phyloP scores from a whole-genome alignment of 345 rosid genomes.

The Boechera retrofracta region DNA sequence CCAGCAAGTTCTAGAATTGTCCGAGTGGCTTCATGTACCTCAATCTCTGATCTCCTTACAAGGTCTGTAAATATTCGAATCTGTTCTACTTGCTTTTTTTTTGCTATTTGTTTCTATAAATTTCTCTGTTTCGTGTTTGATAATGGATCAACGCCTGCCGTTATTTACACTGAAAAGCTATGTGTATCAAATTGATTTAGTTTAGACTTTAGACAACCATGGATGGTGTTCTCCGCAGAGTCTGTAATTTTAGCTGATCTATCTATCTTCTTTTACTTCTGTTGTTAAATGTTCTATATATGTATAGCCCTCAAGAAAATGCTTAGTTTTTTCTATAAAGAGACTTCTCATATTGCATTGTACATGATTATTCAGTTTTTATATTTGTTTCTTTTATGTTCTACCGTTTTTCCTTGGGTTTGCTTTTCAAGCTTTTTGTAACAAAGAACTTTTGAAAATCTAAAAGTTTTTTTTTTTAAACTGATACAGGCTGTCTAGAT shows the following conservation, averaged over 20 bases:
- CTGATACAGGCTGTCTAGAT: constrained; percentile 68
- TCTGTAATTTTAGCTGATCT: background rate
- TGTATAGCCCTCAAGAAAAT: no score
- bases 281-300: background rate
- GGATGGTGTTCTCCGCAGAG: background rate
- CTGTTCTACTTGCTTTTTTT: background rate
- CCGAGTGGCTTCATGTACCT: constrained; percentile 74
- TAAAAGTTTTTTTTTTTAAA: constrained; percentile 16
- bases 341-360: background rate
- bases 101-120: constrained; percentile 12
- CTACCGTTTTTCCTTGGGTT: background rate
- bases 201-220: background rate
- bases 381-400: background rate
- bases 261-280: background rate
- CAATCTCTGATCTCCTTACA: constrained; percentile 70
- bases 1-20: constrained; percentile 71
- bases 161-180: background rate
- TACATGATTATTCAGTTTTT: background rate
- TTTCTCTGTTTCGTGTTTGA: background rate
- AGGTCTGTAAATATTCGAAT: constrained; percentile 53
- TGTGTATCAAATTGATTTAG: background rate
- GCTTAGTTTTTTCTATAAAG: background rate
- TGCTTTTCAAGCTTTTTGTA: background rate
- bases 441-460: background rate
- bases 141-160: background rate